A percentile compares a stretch with the other conserved stretches of the same genome.
phyloP scores from a whole-genome alignment of 140 eudicot genomes.

The Erigeron philadelphicus region DNA sequence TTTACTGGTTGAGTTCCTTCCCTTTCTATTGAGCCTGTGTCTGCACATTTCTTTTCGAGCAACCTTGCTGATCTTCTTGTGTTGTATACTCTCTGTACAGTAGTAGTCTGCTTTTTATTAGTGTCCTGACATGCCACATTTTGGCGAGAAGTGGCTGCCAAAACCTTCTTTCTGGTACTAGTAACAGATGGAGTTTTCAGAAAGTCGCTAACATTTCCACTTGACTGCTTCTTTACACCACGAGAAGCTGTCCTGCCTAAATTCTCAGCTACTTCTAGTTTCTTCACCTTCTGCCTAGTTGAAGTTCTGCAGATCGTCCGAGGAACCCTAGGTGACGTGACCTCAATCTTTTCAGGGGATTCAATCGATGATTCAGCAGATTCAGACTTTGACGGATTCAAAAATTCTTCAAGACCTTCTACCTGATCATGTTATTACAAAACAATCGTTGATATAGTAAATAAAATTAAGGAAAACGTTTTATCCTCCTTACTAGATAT shows the following conservation, averaged over 20 bases:
- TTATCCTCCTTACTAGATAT: too few relatives aligned
- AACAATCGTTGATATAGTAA: too few relatives aligned
- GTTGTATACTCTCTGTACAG: constrained; percentile 33
- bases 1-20: constrained; percentile 20
- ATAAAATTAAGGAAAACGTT: too few relatives aligned
- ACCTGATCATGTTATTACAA: constrained; percentile 33
- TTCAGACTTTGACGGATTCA: constrained; percentile 31
- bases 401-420: constrained; percentile 57
- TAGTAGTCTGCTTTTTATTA: constrained; percentile 23
- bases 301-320: constrained; percentile 46
- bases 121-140: constrained; percentile 15
- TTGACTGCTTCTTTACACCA: constrained; percentile 28
- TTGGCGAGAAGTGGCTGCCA: neutral
- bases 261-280: constrained; percentile 27
- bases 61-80: constrained; percentile 67
- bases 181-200: constrained; percentile 24
- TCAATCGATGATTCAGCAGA: constrained; percentile 36
- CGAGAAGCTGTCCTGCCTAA: constrained; percentile 32
- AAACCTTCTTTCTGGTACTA: constrained; percentile 32
- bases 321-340: constrained; percentile 36
- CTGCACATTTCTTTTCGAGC: constrained; percentile 28
- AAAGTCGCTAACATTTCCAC: constrained; percentile 30
- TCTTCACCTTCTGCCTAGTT: constrained; percentile 29
- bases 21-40: constrained; percentile 12
- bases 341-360: constrained; percentile 42